Conservation (phyloP, 495 filamentous ascomycete genomes). For the Penicillium atrosanguineum region DNA sequence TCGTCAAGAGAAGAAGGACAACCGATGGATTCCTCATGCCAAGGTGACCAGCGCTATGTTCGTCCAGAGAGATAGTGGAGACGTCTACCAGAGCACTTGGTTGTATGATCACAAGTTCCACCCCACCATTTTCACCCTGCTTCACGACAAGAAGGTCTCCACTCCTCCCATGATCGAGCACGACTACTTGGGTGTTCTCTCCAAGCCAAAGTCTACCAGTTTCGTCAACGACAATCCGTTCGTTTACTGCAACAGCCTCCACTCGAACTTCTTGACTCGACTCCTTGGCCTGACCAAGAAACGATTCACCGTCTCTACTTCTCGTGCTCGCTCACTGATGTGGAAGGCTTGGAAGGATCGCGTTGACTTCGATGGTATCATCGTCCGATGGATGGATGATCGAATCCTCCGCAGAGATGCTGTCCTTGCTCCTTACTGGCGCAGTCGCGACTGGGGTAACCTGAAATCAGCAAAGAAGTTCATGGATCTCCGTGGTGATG, state of each 20-base stretch:
- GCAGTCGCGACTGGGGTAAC: constrained; percentile 51
- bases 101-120: constrained; percentile 63
- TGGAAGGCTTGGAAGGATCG: constrained; percentile 66
- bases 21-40: constrained; percentile 59
- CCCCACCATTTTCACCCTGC: constrained; percentile 55
- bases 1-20: constrained; percentile 49
- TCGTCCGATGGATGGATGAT: constrained; percentile 63
- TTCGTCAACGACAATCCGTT: constrained; percentile 59
- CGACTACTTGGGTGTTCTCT: constrained; percentile 53
- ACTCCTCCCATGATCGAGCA: constrained; percentile 60
- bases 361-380: constrained; percentile 57
- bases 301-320: constrained; percentile 54
- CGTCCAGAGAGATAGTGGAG: constrained; percentile 40
- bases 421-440: constrained; percentile 58
- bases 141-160: constrained; percentile 52
- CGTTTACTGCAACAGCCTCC: constrained; percentile 47
- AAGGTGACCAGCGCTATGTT: constrained; percentile 60
- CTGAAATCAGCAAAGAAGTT: constrained; percentile 53
- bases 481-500: constrained; percentile 53
- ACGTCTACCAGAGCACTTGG: constrained; percentile 57
- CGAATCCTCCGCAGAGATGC: constrained; percentile 54
- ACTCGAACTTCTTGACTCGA: constrained; percentile 45
- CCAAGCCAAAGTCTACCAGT: constrained; percentile 53
- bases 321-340: constrained; percentile 56
- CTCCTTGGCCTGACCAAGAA: constrained; percentile 48